Evolutionary conservation across 179 eudicot species (phyloP), one percentile per base, ranked within the genome.

Genomic region (Spergularia azorica): DNA sequence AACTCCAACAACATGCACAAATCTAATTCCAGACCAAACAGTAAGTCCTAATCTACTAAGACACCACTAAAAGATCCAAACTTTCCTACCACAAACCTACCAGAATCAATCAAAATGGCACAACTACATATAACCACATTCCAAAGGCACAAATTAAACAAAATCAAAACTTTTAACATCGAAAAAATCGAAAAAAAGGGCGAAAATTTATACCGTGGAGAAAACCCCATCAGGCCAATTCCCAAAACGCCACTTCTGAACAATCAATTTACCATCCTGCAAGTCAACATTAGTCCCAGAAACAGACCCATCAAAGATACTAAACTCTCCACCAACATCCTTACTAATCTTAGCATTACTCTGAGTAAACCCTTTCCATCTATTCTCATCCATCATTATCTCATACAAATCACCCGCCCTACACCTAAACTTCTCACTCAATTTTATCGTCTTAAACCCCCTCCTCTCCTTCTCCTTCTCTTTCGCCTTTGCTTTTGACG

Each of bases 291-390:
- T 91, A 15, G 76, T 88, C 80, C 97, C 97, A 0, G 83, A 87
- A 18, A 92, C 98, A 0, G 97, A 85, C 74, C 98, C 98, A 75
- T 95, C 95, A 62, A 95, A 95, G 10, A 95, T 92, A 68, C 84
- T 88, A 59, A 95, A 87, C 77, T 91, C 96, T 21, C 97, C 98
- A 17, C 97, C 96, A 56, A 92, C 95, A 41, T 92, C 89, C 84
- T 86, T 95, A 73, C 95, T 91, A 14, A 92, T 95, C 89, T 73
- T 87, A 0, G 97, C 95, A 87, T 91, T 92, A 77, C 98, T 95
- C 88, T 91, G 95, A 0, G 98, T 90, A 84, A 95, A 95, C 1
- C 98, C 98, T 78, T 89, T 95, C 98, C 98, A 95, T 77, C 98
- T 90, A 76, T 91, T 95, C 84, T 95, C 98, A 86, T 95, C 98